Evolutionary conservation across 352 stramenopile species (phyloP), one percentile per base, ranked within the genome.

Genomic region (Phytophthora pisi): DNA sequence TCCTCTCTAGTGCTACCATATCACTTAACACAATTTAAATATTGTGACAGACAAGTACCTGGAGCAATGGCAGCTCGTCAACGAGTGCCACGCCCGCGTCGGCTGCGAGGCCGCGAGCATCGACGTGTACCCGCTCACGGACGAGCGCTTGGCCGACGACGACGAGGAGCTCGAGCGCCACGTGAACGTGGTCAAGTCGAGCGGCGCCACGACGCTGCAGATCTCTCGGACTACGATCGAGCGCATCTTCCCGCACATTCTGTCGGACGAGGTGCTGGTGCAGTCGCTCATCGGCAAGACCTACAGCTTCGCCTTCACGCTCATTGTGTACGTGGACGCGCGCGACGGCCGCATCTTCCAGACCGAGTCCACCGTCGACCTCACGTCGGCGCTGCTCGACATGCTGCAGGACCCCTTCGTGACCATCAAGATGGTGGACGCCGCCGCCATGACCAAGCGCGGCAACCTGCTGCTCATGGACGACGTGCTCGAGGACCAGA

Each of bases 281-380:
- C 79, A 88, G 60, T 74, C 55, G 40, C 74, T 88, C 28, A 75
- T 85, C 20, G 71, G 74, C 13, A 82, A 79, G 43, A 64, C 61
- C 30, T 88, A 88, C 64, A 60, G 49, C 20, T 77, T 82, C 49
- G 47, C 66, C 8, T 88, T 74, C 60, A 82, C 72, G 38, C 56
- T 84, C 9, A 59, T 80, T 16, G 51, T 68, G 5, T 72, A 85
- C 57, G 50, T 88, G 18, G 78, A 80, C 57, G 38, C 31, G 23
- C 28, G 31, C 16, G 24, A 69, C 0, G 74, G 74, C 1, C 51
- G 60, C 0, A 62, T 88, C 16, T 85, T 81, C 63, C 74, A 85
- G 54, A 68, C 81, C 15, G 79, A 88, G 57, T 81, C 71, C 0
- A 66, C 57, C 0, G 61, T 85, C 15, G 79, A 88, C 43, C 58